These are phyloP conservation scores for Rhodamnia rubescens DNA, from an alignment of 345 rosid genomes.

Conservation along the genomic window DNA sequence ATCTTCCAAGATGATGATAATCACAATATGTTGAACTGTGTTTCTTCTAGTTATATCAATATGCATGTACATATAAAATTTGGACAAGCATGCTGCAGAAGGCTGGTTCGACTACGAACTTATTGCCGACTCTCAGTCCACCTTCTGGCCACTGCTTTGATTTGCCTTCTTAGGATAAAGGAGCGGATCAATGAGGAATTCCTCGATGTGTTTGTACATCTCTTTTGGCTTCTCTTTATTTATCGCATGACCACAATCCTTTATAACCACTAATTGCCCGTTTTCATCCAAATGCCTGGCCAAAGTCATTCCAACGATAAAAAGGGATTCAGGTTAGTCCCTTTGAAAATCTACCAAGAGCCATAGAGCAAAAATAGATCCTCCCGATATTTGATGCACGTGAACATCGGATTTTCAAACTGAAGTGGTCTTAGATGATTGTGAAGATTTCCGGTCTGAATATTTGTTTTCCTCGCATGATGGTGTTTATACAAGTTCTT, in stretches of 20 bases:
- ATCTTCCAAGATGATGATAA: neutral
- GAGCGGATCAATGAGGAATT: neutral
- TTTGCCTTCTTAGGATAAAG: neutral
- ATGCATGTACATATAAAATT: neutral
- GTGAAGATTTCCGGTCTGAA: neutral
- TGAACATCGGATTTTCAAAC: neutral
- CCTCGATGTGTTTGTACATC: neutral
- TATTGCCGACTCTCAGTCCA: neutral
- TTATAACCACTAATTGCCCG: constrained; percentile 1
- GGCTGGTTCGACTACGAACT: neutral
- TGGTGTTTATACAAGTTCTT: neutral
- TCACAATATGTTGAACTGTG: neutral
- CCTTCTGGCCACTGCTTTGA: neutral
- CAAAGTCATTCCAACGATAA: neutral
- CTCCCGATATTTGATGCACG: neutral
- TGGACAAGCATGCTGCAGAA: neutral
- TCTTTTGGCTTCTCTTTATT: constrained; percentile 6
- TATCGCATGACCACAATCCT: constrained; percentile 5
- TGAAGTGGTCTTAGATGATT: neutral
- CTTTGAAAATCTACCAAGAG: neutral
- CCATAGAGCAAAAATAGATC: neutral
- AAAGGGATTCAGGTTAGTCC: neutral
- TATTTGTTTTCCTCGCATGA: neutral
- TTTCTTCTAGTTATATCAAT: neutral
- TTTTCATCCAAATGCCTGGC: constrained; percentile 4